phyloP scores from a whole-genome alignment of 345 rosid species.

The Dovyalis caffra region DNA sequence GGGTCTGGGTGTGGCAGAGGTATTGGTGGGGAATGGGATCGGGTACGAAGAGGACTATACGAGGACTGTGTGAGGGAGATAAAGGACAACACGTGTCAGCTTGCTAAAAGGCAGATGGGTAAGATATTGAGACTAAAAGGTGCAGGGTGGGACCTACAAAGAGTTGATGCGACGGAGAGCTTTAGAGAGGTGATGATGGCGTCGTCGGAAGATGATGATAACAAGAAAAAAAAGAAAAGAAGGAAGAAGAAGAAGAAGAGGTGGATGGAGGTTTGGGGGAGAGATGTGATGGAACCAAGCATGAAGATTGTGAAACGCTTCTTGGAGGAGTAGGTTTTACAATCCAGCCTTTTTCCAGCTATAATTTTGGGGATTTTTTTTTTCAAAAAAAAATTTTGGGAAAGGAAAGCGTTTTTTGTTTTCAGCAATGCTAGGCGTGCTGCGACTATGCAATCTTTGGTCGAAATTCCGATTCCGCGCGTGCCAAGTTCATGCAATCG shows the following conservation, averaged over 20 bases:
- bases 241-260: slow-evolving; percentile 22
- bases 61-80: slow-evolving; percentile 69
- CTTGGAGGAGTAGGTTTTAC: slow-evolving; percentile 51
- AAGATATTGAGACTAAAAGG: slow-evolving; percentile 57
- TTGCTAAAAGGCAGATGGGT: slow-evolving; percentile 69
- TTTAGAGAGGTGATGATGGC: slow-evolving; percentile 33
- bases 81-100: slow-evolving; percentile 71
- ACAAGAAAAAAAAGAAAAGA: slow-evolving; percentile 5
- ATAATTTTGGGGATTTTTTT: neutral
- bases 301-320: slow-evolving; percentile 66
- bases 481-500: neutral
- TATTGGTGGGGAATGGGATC: slow-evolving; percentile 25
- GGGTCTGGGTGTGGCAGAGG: slow-evolving; percentile 13
- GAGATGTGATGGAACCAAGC: slow-evolving; percentile 61
- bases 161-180: slow-evolving; percentile 74
- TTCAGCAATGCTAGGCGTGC: neutral
- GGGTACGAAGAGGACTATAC: slow-evolving; percentile 41
- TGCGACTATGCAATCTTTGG: neutral
- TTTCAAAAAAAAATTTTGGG: too few species aligned
- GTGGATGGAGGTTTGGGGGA: slow-evolving; percentile 68
- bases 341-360: slow-evolving; percentile 36
- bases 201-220: neutral
- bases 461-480: neutral
- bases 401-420: neutral
- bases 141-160: slow-evolving; percentile 70